Evolutionary conservation across 1,139 yeast genomes (phyloP).

Genomic region (Candida pseudoviswanathii): DNA sequence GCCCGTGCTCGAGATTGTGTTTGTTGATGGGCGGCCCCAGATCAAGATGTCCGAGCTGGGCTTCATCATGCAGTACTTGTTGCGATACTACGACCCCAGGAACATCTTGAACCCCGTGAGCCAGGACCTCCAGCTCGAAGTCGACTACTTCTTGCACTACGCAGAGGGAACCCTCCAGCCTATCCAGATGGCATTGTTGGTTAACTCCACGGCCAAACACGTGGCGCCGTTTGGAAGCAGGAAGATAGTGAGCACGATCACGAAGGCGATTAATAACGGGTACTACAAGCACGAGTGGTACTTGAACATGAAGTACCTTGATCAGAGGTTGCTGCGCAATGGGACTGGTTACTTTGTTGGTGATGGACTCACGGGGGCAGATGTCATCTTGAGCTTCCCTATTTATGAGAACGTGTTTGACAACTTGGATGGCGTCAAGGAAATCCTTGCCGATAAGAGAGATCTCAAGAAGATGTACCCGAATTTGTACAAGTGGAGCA

Average conservation of each 20-base stretch:
- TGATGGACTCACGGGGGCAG: conserved; percentile 59
- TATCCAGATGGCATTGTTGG: conserved; percentile 35
- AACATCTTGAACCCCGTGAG: conserved; percentile 32
- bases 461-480: conserved; percentile 24
- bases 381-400: conserved; percentile 51
- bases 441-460: conserved; percentile 35
- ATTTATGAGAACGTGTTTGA: conserved; percentile 24
- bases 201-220: conserved; percentile 39
- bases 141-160: not conserved
- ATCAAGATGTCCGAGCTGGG: conserved; percentile 50
- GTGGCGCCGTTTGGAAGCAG: conserved; percentile 52
- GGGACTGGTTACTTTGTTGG: conserved; percentile 57
- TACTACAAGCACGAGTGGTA: conserved; percentile 25
- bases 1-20: conserved; percentile 51
- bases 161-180: not conserved
- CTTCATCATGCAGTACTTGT: conserved; percentile 46
- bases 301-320: conserved; percentile 43
- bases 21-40: conserved; percentile 43
- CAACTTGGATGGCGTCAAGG: conserved; percentile 38
- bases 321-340: conserved; percentile 36
- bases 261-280: conserved; percentile 45
- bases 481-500: too few species aligned
- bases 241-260: conserved; percentile 38
- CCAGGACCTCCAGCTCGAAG: conserved; percentile 33
- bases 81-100: conserved; percentile 41